phyloP scores from a whole-genome alignment of 345 rosid genomes.

The Acer campestre region DNA sequence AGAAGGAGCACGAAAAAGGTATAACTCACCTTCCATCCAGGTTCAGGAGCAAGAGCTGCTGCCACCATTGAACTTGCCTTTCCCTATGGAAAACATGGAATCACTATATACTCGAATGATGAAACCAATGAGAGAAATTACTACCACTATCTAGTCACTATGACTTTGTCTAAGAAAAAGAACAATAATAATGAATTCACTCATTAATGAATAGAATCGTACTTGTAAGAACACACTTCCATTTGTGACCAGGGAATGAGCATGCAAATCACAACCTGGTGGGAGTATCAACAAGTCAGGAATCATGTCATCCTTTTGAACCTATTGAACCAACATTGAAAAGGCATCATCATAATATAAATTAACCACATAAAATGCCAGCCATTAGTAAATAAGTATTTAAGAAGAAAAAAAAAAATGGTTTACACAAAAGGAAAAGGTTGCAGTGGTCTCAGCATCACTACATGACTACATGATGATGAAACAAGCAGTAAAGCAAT shows the following conservation, averaged over 20 bases:
- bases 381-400: not conserved
- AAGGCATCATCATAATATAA: constrained; percentile 8
- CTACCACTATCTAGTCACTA: not conserved
- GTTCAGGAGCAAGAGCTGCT: constrained; percentile 71
- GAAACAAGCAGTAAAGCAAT: constrained; percentile 5
- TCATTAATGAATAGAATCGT: constrained; percentile 11
- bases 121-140: not conserved
- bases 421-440: not conserved
- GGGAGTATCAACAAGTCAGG: constrained; percentile 77
- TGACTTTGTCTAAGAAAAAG: not conserved
- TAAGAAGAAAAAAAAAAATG: not conserved
- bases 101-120: constrained; percentile 10
- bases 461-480: not conserved
- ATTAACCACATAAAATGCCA: not conserved
- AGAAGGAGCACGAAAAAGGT: not conserved
- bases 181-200: not conserved
- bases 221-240: constrained; percentile 87
- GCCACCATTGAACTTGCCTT: constrained; percentile 98
- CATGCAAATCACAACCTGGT: constrained; percentile 79
- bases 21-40: constrained; percentile 75
- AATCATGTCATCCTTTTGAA: constrained; percentile 69
- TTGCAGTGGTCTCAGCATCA: not conserved
- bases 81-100: constrained; percentile 50
- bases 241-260: constrained; percentile 71
- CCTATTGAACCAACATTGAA: constrained; percentile 44